Percentiles rank a stretch among this genome's conserved stretches.
Conservation (phyloP, 768 basidiomycete species). For the Gloeopeniophorella convolvens region DNA sequence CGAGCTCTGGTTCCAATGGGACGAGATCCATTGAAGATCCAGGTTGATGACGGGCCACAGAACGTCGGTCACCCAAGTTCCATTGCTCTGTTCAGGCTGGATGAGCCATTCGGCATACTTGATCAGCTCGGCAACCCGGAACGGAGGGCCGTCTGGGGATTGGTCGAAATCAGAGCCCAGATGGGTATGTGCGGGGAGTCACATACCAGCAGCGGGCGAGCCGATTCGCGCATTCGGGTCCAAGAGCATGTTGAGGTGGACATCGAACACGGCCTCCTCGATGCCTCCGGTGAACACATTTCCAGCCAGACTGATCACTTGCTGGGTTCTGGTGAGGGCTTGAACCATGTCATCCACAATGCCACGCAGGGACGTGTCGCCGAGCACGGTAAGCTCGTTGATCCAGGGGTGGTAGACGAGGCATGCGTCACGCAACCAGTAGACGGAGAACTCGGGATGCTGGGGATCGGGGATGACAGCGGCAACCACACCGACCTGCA, state of each 20-base stretch:
- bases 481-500: conserved; percentile 5
- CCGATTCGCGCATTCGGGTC: conserved; percentile 11
- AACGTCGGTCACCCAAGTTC: conserved; percentile 9
- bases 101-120: conserved; percentile 16
- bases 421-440: conserved; percentile 11
- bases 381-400: conserved; percentile 15
- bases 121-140: conserved; percentile 2
- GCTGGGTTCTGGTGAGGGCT: conserved; percentile 9
- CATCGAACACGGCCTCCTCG: conserved; percentile 11
- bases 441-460: conserved; percentile 10
- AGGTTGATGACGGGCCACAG: conserved; percentile 17
- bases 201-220: conserved; percentile 13
- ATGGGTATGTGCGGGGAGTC: background rate
- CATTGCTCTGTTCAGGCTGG: conserved; percentile 12
- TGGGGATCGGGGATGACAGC: conserved; percentile 1
- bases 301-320: conserved; percentile 10
- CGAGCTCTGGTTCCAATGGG: conserved; percentile 14
- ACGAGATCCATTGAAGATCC: conserved; percentile 16
- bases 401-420: conserved; percentile 16
- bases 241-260: conserved; percentile 2
- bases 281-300: conserved; percentile 16
- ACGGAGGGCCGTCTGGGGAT: conserved; percentile 11
- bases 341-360: conserved; percentile 13
- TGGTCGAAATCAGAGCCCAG: background rate
- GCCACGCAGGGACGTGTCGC: conserved; percentile 3